Evolutionary conservation across 768 basidiomycete species (phyloP).

Genomic region (Austroboletus eburneus): DNA sequence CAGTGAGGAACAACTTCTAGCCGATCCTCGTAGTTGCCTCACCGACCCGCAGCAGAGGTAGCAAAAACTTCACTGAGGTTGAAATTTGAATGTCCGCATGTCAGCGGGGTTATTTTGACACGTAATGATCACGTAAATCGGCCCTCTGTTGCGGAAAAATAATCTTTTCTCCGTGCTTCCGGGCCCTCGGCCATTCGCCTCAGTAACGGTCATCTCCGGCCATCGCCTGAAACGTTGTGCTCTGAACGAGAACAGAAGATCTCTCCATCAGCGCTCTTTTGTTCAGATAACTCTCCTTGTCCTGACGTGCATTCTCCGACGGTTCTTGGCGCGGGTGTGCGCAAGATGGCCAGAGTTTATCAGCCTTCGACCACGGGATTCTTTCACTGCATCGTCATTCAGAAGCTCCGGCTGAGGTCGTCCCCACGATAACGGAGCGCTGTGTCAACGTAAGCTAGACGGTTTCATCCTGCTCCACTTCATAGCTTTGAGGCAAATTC

Average conservation of each 20-base stretch:
- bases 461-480: conserved; percentile 3
- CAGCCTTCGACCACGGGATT: too few species aligned
- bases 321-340: too few species aligned
- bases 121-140: not conserved
- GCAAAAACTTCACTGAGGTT: not conserved
- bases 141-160: too few species aligned
- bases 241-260: not conserved
- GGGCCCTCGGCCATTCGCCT: not conserved
- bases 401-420: too few species aligned
- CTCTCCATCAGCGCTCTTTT: not conserved
- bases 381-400: too few species aligned
- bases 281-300: too few species aligned
- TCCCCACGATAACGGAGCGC: not conserved
- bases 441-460: not conserved
- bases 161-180: too few species aligned
- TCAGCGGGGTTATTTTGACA: not conserved
- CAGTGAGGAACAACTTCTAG: too few species aligned
- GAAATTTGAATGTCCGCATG: not conserved
- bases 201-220: not conserved
- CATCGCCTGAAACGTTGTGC: not conserved
- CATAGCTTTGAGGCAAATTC: not conserved
- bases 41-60: too few species aligned
- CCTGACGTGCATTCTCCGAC: too few species aligned
- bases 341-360: too few species aligned
- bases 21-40: too few species aligned